These are phyloP conservation scores for Picochlorum sp. DNA, from an alignment of 139 green algal genomes.

Conservation along the genomic window DNA sequence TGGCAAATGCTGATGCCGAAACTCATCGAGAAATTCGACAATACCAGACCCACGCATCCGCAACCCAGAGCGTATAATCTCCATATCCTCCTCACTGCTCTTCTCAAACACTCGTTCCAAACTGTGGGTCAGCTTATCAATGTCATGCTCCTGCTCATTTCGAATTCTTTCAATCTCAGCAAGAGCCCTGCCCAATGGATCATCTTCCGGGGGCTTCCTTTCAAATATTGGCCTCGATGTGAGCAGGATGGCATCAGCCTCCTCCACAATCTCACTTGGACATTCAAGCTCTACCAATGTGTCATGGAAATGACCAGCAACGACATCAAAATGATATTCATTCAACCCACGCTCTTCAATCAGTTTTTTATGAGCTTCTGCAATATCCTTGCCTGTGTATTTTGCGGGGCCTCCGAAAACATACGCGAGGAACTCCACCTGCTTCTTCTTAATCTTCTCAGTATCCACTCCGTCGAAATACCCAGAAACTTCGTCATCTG, in stretches of 20 bases:
- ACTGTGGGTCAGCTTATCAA: neutral
- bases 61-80: neutral
- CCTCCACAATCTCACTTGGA: neutral
- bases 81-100: neutral
- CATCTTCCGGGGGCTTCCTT: neutral
- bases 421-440: slow-evolving; percentile 14
- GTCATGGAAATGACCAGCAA: slow-evolving; percentile 2
- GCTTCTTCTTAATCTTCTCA: slow-evolving; percentile 8
- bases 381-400: slow-evolving; percentile 1
- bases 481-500: neutral
- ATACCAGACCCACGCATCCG: slow-evolving; percentile 4
- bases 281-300: neutral
- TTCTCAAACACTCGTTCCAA: neutral
- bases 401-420: slow-evolving; percentile 6
- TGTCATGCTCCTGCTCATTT: neutral
- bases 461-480: slow-evolving; percentile 11
- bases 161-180: neutral
- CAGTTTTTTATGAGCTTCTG: neutral
- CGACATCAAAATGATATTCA: slow-evolving; percentile 11
- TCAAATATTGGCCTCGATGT: slow-evolving; percentile 11
- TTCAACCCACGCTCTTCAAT: slow-evolving; percentile 12
- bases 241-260: slow-evolving; percentile 1
- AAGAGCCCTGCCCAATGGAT: neutral
- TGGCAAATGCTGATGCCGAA: too few relatives aligned
- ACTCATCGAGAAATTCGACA: slow-evolving; percentile 7